Evolutionary conservation across 2,329 filamentous ascomycete genomes (phyloP).

Genomic region (Geoglossum cookeanum): DNA sequence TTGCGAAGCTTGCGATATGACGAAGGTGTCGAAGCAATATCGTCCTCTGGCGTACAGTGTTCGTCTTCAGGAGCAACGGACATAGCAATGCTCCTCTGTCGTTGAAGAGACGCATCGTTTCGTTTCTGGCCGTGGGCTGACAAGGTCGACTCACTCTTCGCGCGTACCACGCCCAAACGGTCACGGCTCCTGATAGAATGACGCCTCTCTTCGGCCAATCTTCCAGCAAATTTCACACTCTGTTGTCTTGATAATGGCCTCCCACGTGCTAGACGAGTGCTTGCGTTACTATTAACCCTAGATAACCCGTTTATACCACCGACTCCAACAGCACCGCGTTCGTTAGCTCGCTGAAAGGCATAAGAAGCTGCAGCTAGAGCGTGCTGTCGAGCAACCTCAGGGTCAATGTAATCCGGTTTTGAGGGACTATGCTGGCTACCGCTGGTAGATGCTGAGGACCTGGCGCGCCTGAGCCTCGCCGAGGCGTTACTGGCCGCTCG

Average conservation of each 20-base stretch:
- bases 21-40: constrained; percentile 27
- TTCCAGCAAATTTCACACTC: constrained; percentile 35
- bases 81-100: constrained; percentile 15
- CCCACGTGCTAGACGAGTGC: constrained; percentile 19
- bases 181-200: not conserved
- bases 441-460: constrained; percentile 32
- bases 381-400: constrained; percentile 33
- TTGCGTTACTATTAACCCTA: constrained; percentile 10
- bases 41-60: constrained; percentile 30
- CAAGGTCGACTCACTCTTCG: not conserved
- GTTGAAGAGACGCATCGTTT: constrained; percentile 16
- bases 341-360: constrained; percentile 37
- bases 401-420: constrained; percentile 29
- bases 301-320: not conserved
- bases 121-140: constrained; percentile 14
- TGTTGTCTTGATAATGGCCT: constrained; percentile 25
- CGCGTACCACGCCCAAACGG: not conserved
- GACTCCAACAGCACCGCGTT: constrained; percentile 12
- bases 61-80: constrained; percentile 22
- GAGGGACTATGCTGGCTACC: constrained; percentile 17
- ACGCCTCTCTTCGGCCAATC: constrained; percentile 10
- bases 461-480: constrained; percentile 29
- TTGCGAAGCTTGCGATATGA: constrained; percentile 33
- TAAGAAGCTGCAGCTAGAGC: constrained; percentile 42
- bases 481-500: constrained; percentile 11